Conservation (phyloP, 129 eudicot genomes). For the Helianthus tuberosus region DNA sequence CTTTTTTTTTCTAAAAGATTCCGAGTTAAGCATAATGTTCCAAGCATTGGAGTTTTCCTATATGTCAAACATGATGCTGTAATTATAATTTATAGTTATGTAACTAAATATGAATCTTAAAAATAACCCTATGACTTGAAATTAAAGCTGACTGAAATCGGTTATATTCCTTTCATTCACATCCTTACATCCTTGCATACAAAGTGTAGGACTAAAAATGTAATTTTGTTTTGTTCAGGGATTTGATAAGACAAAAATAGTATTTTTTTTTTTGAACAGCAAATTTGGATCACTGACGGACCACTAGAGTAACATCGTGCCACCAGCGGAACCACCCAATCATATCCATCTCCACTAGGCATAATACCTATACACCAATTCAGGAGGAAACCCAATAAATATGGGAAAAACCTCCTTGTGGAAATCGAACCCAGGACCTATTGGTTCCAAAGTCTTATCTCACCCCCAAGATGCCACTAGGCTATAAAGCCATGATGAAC, state of each 20-base stretch:
- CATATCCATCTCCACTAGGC: no score
- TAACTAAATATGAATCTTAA: not conserved
- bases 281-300: no score
- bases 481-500: no score
- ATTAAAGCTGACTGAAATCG: slow-evolving; percentile 1
- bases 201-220: slow-evolving; percentile 5
- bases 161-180: not conserved
- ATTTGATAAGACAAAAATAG: slow-evolving; percentile 2
- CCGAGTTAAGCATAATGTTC: not conserved
- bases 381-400: no score
- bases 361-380: no score
- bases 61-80: slow-evolving; percentile 2
- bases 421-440: no score
- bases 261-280: no score
- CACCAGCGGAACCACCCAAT: no score
- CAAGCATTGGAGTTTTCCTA: not conserved
- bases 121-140: not conserved
- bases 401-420: no score
- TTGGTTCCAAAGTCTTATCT: no score
- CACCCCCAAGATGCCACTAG: no score
- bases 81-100: not conserved
- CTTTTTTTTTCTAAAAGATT: slow-evolving; percentile 1
- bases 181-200: not conserved
- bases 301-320: no score
- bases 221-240: not conserved